phyloP scores from a whole-genome alignment of 345 rosid genomes.

The Eucalyptus tenuipes region DNA sequence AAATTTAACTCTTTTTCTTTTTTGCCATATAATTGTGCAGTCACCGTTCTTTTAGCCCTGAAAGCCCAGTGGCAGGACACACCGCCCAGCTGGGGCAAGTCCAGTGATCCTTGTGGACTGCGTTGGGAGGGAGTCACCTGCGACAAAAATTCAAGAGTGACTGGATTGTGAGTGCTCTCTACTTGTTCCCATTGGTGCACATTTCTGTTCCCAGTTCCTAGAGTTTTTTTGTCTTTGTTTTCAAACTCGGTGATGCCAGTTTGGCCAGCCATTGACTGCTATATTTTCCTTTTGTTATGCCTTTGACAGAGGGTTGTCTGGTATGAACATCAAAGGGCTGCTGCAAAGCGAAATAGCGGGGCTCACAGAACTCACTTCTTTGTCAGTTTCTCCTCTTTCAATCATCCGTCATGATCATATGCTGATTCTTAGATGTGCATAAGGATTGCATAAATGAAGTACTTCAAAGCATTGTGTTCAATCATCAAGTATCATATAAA shows the following conservation, averaged over 20 bases:
- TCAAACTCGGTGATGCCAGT: background rate
- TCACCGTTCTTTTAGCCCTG: conserved; percentile 61
- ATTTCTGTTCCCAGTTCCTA: background rate
- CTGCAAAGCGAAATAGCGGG: conserved; percentile 74
- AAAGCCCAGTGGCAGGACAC: conserved; percentile 61
- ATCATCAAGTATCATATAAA: background rate
- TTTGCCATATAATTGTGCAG: conserved; percentile 13
- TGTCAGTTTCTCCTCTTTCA: conserved; percentile 33
- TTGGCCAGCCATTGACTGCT: background rate
- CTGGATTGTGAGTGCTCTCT: conserved; percentile 52
- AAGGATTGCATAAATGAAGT: background rate
- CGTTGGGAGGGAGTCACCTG: conserved; percentile 94
- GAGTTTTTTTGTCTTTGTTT: background rate
- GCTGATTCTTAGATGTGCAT: background rate
- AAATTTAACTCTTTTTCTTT: background rate
- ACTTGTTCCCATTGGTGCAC: background rate
- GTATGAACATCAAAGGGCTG: conserved; percentile 71
- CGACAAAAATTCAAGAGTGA: conserved; percentile 43
- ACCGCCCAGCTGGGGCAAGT: conserved; percentile 65
- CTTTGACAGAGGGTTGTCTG: conserved; percentile 56
- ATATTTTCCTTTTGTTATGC: background rate
- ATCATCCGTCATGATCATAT: background rate
- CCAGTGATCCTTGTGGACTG: conserved; percentile 72
- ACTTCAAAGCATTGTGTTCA: background rate
- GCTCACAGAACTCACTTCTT: conserved; percentile 58